phyloP scores from a whole-genome alignment of 2,329 filamentous ascomycete species.

The Sarocladium strictum region DNA sequence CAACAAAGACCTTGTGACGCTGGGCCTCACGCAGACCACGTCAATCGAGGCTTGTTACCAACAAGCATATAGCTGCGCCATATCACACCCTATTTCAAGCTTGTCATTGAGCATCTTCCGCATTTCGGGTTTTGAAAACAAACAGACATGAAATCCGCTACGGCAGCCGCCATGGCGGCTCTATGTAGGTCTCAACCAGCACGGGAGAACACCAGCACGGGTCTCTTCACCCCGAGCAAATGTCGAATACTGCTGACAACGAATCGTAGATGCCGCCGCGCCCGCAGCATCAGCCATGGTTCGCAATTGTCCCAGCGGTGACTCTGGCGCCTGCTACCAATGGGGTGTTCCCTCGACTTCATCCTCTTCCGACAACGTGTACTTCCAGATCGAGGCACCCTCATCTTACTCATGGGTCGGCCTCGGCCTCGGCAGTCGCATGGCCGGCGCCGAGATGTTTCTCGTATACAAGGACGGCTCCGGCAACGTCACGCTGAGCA shows the following conservation, averaged over 20 bases:
- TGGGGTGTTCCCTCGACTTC: conserved; percentile 48
- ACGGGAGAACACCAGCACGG: neutral
- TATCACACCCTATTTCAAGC: too few relatives aligned
- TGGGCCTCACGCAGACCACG: neutral
- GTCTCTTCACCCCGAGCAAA: neutral
- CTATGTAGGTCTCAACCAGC: neutral
- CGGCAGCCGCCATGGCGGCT: conserved; percentile 3
- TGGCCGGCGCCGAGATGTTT: conserved; percentile 56
- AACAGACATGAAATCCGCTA: conserved; percentile 1
- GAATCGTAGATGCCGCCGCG: neutral
- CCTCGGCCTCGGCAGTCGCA: conserved; percentile 48
- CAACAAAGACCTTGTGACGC: neutral
- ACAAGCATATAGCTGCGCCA: too few relatives aligned
- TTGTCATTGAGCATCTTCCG: too few relatives aligned
- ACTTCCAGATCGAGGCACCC: conserved; percentile 54
- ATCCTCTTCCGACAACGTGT: conserved; percentile 48
- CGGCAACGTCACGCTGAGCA: conserved; percentile 57
- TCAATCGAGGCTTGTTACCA: too few relatives aligned
- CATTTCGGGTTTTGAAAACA: too few relatives aligned
- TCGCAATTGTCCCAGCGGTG: conserved; percentile 34
- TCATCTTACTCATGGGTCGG: conserved; percentile 49
- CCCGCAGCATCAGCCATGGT: conserved; percentile 20
- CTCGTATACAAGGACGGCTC: conserved; percentile 53
- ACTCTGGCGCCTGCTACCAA: conserved; percentile 43
- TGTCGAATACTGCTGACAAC: neutral